Base-by-base conservation (phyloP, 2,329 filamentous ascomycete species). In the Podosphaera xanthii region DNA sequence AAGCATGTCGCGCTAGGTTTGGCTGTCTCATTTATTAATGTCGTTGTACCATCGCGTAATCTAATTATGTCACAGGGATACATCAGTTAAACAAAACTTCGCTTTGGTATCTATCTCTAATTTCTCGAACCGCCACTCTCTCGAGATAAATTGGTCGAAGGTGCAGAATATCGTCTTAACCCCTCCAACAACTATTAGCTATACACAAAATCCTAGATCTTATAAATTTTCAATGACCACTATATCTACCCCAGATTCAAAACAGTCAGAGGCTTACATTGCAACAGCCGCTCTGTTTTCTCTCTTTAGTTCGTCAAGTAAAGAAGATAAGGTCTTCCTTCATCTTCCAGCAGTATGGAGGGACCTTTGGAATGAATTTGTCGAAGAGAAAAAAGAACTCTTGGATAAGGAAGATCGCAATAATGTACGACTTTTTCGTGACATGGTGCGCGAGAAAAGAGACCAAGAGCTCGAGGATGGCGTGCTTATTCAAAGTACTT, bases 241-340 rank as follows among this genome's bases (percentile, higher is more conserved):
- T 0, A 71, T 94, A 50, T 85, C 88, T 9, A 84, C 88, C 0
- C 81, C 88, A 0, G 84, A 88, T 58, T 65, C 76, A 10, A 81
- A 83, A 63, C 90, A 98, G 68, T 94, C 92, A 4, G 90, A 97
- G 70, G 83, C 84, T 0, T 97, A 84, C 65, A 78, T 92, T 49
- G 86, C 89, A 4, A 94, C 89, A 0, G 76, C 81, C 10, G 87
- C 86, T 1, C 72, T 98, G 1, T 96, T 94, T 69, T 77, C 86
- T 48, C 76, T 94, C 0, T 95, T 89, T 63, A 81, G 82, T 1
- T 77, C 79, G n/a, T 86, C 82, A 14, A 72, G 80, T 0, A 92
- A 87, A 65, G 91, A 97, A 67, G 88, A 94, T 63, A 97, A 94
- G 69, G 80, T 87, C 2, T 84, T 84, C 61, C 70, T 94, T 62